Conservation (phyloP, 306 rosid genomes). For the Pyrus betulifolia region DNA sequence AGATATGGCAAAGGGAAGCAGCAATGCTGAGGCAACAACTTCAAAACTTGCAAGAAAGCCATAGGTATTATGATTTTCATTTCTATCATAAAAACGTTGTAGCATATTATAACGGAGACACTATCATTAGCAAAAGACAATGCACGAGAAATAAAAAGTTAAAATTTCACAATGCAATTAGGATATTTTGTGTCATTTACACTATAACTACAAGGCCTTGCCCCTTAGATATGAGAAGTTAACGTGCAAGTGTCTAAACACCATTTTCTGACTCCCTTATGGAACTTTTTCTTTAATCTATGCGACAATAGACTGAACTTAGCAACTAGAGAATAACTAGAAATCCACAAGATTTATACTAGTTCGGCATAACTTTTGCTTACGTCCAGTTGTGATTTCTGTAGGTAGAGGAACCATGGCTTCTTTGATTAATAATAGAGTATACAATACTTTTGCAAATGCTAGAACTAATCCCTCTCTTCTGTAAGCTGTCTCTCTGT, state of each 20-base stretch:
- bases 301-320: no score
- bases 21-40: constrained; percentile 74
- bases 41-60: constrained; percentile 69
- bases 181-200: neutral
- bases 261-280: neutral
- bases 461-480: no score
- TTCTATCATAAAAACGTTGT: neutral
- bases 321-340: no score
- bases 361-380: no score
- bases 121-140: neutral
- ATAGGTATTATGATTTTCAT: constrained; percentile 42
- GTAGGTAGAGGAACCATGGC: no score
- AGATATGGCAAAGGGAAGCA: constrained; percentile 94
- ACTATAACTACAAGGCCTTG: neutral
- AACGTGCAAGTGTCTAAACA: neutral
- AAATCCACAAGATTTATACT: no score
- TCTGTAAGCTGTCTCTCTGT: no score
- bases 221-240: neutral
- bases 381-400: no score
- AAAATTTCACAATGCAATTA: neutral
- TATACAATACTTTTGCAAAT: no score
- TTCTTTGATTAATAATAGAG: no score
- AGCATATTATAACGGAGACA: neutral
- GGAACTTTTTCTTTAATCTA: no score
- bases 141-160: neutral